Conservation (phyloP, 148 eudicot genomes). For the Salicornia ramosissima region DNA sequence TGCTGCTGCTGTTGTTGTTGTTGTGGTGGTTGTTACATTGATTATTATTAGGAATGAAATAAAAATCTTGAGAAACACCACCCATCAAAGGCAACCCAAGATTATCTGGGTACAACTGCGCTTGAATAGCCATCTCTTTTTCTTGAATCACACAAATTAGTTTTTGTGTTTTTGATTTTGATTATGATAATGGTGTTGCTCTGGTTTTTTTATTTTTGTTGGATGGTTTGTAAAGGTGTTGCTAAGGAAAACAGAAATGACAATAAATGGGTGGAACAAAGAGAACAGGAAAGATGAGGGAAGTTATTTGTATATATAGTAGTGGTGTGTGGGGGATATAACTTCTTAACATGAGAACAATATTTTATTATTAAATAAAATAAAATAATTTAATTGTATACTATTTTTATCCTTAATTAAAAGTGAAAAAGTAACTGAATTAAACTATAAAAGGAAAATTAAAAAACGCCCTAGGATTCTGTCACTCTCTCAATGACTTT, state of each 20-base stretch:
- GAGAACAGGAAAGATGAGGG: too few relatives aligned
- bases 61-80: slow-evolving; percentile 24
- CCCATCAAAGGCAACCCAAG: slow-evolving; percentile 36
- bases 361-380: slow-evolving; percentile 1
- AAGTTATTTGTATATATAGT: too few relatives aligned
- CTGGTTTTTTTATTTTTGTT: too few relatives aligned
- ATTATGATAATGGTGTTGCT: too few relatives aligned
- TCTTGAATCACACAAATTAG: background rate
- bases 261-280: too few relatives aligned
- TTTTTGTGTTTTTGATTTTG: too few relatives aligned
- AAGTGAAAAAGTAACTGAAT: slow-evolving; percentile 19
- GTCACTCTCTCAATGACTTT: slow-evolving; percentile 14
- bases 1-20: slow-evolving; percentile 17
- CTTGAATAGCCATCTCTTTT: slow-evolving; percentile 50
- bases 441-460: slow-evolving; percentile 21
- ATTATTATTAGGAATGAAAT: slow-evolving; percentile 1
- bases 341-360: too few relatives aligned
- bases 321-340: background rate
- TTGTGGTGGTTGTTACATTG: slow-evolving; percentile 11
- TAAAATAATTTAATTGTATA: too few relatives aligned
- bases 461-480: slow-evolving; percentile 4
- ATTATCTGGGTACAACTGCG: slow-evolving; percentile 45
- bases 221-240: too few relatives aligned
- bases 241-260: too few relatives aligned
- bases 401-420: background rate